Evolutionary conservation across 129 eudicot genomes (phyloP).

Genomic region (Glebionis coronaria): DNA sequence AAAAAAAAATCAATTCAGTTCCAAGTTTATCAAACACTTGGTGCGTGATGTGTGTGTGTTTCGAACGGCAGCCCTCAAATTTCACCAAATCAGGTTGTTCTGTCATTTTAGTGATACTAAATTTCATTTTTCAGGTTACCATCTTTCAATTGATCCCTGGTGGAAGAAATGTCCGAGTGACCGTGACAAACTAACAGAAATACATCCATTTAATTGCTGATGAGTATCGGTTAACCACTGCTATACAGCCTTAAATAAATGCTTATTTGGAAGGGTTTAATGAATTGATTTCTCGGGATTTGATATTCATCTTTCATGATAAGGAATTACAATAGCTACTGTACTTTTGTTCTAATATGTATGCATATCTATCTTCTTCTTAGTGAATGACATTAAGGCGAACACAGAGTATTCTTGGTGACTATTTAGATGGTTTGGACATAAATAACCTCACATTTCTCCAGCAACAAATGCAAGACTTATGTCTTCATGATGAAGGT

Average conservation of each 20-base stretch:
- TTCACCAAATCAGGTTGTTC: no score
- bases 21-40: no score
- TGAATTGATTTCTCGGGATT: conserved; percentile 72
- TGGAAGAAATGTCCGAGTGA: no score
- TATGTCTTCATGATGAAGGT: no score
- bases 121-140: no score
- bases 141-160: no score
- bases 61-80: no score
- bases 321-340: conserved; percentile 1
- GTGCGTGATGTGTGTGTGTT: no score
- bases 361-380: conserved; percentile 5
- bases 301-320: conserved; percentile 85
- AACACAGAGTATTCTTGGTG: conserved; percentile 70
- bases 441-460: conserved; percentile 37
- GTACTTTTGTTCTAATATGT: neutral
- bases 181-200: no score
- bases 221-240: conserved; percentile 93
- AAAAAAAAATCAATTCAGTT: no score
- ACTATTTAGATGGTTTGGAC: conserved; percentile 44
- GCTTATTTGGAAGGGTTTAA: conserved; percentile 91
- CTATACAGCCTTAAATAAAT: conserved; percentile 97
- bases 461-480: conserved; percentile 46
- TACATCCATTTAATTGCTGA: conserved; percentile 96
- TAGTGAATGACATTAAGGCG: conserved; percentile 96
- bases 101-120: no score